Conservation (phyloP, 202 grass and related monocot species). For the Panicum virgatum region DNA sequence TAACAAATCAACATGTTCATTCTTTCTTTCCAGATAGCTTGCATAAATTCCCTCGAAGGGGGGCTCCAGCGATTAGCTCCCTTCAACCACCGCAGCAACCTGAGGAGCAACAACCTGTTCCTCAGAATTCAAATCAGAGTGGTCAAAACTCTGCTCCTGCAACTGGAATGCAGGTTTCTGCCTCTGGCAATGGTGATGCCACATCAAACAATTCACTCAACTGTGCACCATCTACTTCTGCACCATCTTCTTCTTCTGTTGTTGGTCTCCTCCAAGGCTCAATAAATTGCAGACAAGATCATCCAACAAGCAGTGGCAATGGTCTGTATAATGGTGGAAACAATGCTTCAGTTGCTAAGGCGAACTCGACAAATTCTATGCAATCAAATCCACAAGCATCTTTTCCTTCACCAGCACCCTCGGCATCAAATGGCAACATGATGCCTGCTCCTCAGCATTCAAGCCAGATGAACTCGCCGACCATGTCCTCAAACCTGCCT, state of each 20-base stretch:
- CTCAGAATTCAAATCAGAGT: conserved; percentile 59
- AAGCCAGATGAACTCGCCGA: conserved; percentile 46
- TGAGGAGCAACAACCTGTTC: conserved; percentile 52
- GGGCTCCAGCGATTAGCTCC: conserved; percentile 50
- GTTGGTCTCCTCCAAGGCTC: conserved; percentile 54
- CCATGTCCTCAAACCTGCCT: conserved; percentile 46
- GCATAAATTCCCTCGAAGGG: conserved; percentile 74
- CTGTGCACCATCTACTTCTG: conserved; percentile 46
- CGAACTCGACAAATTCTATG: conserved; percentile 52
- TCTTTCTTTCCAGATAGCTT: conserved; percentile 63
- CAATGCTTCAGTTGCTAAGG: conserved; percentile 48
- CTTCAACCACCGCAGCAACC: conserved; percentile 49
- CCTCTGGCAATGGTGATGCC: conserved; percentile 55
- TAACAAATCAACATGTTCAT: conserved; percentile 22
- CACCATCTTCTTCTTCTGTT: conserved; percentile 42
- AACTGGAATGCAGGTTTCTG: conserved; percentile 52
- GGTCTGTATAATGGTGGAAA: conserved; percentile 40
- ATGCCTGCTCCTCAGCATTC: conserved; percentile 51
- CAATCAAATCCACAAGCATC: conserved; percentile 50
- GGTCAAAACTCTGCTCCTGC: conserved; percentile 51
- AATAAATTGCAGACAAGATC: conserved; percentile 55
- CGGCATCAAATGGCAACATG: conserved; percentile 42
- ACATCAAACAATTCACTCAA: conserved; percentile 56
- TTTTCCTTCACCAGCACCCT: conserved; percentile 35
- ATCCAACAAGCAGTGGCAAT: conserved; percentile 46